Evolutionary conservation across 495 filamentous ascomycete genomes (phyloP), one percentile per base, ranked within the genome.

Genomic region (Lichenothelia convexa): DNA sequence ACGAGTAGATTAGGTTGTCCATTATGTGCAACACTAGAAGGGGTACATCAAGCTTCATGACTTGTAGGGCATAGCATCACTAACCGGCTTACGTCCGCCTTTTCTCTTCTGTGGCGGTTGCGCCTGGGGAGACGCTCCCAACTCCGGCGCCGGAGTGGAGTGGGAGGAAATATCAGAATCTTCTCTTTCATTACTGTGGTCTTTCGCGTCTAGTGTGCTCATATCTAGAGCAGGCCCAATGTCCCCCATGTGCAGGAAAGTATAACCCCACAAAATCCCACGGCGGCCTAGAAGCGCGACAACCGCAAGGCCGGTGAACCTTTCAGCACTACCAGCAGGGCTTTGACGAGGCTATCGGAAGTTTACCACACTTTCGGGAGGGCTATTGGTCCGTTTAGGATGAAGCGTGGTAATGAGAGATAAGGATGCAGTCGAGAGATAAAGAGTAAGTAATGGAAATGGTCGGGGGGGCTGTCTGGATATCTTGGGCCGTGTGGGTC

Each of bases 51-150:
- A 34, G 46, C 24, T 29, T 29, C n/a, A n/a, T n/a, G n/a, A n/a
- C n/a, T n/a, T n/a, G n/a, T n/a, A 38, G n/a, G n/a, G n/a, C n/a
- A n/a, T n/a, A n/a, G 19, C 41, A 21, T 36, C 37, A 74, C 80
- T 53, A 73, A 97, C 89, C 49, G 89, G 89, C 61, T 97, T 97
- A 41, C 89, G 71, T 27, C 89, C 89, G 52, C 89, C 89, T 61
- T 97, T 97, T 48, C 91, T 72, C 65, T 95, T 97, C 54, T 80
- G 79, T 38, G 65, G 67, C 51, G 69, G 68, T 34, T 62, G 52
- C 46, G 76, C 71, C 46, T 73, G 71, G 3, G 54, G 63, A 45
- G 67, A 57, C 17, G 60, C 55, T 41, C 67, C 70, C n/a, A 55
- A 59, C 38, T 76, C 73, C 2, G 62, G 60, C 44, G 77, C 73